Evolutionary conservation across 495 filamentous ascomycete genomes (phyloP).

Genomic region (Penicillium salamii): DNA sequence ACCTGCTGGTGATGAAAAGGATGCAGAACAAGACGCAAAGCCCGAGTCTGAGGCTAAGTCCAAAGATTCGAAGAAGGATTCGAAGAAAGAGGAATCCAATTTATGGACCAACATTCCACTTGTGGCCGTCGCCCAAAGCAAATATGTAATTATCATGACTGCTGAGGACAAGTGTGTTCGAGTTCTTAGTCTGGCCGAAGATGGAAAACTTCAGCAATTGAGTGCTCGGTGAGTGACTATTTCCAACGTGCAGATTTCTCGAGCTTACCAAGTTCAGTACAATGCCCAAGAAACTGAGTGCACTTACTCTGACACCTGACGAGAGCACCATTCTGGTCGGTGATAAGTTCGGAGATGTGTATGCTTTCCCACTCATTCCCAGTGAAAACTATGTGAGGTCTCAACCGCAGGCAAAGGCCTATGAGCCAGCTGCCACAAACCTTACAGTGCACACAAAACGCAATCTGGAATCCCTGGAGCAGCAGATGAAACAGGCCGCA

Average conservation of each 20-base stretch:
- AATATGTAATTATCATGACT: conserved; percentile 73
- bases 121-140: conserved; percentile 56
- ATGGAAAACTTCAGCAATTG: conserved; percentile 61
- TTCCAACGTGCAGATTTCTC: neutral
- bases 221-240: conserved; percentile 62
- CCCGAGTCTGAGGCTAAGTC: conserved; percentile 13
- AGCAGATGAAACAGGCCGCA: conserved; percentile 55
- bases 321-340: conserved; percentile 69
- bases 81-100: conserved; percentile 1
- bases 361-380: conserved; percentile 75
- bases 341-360: conserved; percentile 97
- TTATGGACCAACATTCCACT: conserved; percentile 51
- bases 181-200: conserved; percentile 65
- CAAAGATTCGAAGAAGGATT: conserved; percentile 3
- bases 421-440: conserved; percentile 60
- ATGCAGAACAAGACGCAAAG: conserved; percentile 17
- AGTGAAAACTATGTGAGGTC: conserved; percentile 28
- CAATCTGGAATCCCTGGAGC: conserved; percentile 70
- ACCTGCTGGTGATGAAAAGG: conserved; percentile 15
- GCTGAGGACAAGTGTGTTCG: conserved; percentile 87
- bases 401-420: conserved; percentile 26
- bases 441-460: conserved; percentile 81
- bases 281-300: conserved; percentile 87
- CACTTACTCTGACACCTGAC: conserved; percentile 65
- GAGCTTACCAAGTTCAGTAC: conserved; percentile 43